Percentiles rank a stretch among this genome's conserved stretches.
Evolutionary conservation across 2,329 filamentous ascomycete species (phyloP).

Genomic region (Fusarium citri): DNA sequence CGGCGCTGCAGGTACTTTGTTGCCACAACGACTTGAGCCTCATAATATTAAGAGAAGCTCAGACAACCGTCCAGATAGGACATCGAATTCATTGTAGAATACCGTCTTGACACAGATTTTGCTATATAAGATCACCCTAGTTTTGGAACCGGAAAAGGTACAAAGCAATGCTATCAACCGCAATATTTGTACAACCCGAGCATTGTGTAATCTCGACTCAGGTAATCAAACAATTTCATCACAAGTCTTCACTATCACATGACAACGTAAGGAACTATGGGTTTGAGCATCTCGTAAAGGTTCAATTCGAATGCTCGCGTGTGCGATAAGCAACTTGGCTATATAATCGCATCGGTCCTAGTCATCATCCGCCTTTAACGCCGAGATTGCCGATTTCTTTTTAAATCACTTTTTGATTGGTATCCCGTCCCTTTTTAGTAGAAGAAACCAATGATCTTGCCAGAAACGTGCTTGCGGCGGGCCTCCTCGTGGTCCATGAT

Average conservation of each 20-base stretch:
- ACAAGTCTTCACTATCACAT: slow-evolving; percentile 1
- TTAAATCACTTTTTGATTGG: slow-evolving; percentile 47
- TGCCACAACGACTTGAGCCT: slow-evolving; percentile 34
- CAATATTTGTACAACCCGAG: background rate
- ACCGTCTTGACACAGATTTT: background rate
- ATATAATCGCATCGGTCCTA: slow-evolving; percentile 52
- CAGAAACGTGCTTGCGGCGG: slow-evolving; percentile 96
- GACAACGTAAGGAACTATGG: slow-evolving; percentile 8
- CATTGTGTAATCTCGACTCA: too few species aligned
- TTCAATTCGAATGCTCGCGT: slow-evolving; percentile 52
- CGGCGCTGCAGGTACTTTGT: slow-evolving; percentile 3
- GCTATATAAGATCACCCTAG: too few species aligned
- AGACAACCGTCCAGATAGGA: background rate
- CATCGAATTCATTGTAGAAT: background rate
- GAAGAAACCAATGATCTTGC: slow-evolving; percentile 99
- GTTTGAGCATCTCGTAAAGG: slow-evolving; percentile 48
- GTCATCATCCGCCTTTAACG: slow-evolving; percentile 52
- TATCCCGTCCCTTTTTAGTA: slow-evolving; percentile 71
- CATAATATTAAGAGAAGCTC: background rate
- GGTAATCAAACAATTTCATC: background rate
- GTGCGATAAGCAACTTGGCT: slow-evolving; percentile 49
- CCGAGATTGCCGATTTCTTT: slow-evolving; percentile 51
- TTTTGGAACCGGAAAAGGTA: background rate
- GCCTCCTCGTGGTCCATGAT: slow-evolving; percentile 99
- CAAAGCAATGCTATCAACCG: background rate